phyloP scores from a whole-genome alignment of 2,329 filamentous ascomycete species.

The Penicillium sp. region DNA sequence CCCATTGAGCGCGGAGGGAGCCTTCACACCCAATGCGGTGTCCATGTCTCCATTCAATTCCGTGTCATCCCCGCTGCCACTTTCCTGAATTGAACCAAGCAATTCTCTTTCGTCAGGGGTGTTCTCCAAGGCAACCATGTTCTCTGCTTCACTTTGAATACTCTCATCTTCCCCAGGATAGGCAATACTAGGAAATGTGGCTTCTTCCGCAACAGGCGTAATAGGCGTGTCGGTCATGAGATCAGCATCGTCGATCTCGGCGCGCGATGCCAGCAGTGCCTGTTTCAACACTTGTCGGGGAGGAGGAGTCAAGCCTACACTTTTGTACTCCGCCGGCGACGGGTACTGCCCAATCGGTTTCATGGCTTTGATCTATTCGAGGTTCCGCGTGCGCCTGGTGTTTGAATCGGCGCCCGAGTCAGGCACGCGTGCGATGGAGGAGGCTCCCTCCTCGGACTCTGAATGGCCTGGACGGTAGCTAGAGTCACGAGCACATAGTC shows the following conservation, averaged over 20 bases:
- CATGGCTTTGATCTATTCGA: conserved; percentile 11
- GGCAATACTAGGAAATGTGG: conserved; percentile 5
- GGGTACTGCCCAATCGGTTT: conserved; percentile 22
- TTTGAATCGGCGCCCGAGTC: conserved; percentile 7
- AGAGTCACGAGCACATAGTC: conserved; percentile 7
- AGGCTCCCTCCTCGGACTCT: conserved; percentile 11
- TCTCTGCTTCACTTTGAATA: conserved; percentile 3
- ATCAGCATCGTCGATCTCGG: conserved; percentile 5
- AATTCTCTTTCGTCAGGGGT: no score
- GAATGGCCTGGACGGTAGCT: conserved; percentile 1
- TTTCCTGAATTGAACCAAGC: no score
- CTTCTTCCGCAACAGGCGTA: conserved; percentile 21
- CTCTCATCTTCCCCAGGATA: conserved; percentile 6
- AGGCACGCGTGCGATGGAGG: conserved; percentile 10
- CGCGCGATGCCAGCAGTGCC: conserved; percentile 6
- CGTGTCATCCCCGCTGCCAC: background rate
- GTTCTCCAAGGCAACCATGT: background rate
- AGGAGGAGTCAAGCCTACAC: conserved; percentile 16
- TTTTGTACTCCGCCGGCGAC: conserved; percentile 18
- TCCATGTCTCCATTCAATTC: conserved; percentile 1
- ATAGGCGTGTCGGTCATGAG: conserved; percentile 14
- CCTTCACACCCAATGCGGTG: no score
- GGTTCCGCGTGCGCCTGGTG: conserved; percentile 1
- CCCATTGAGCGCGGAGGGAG: no score
- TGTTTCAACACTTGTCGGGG: conserved; percentile 6